Base-by-base conservation (phyloP, 148 eudicot genomes). In the Nepenthes gracilis region DNA sequence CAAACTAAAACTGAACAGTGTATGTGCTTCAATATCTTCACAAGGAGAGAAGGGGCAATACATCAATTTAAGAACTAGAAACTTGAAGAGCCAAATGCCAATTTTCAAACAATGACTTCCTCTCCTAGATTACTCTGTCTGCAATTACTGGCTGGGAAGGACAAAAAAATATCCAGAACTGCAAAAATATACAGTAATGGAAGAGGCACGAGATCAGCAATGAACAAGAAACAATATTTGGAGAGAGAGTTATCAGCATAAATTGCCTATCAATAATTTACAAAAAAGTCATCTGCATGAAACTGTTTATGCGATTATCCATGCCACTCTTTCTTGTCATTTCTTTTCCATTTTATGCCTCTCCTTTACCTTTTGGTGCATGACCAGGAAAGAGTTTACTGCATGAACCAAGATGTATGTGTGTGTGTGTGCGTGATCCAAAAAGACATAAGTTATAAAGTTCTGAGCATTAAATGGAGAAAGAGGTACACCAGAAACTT, bases 101-200 rank as follows among this genome's bases (percentile, higher is more conserved):
- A 58, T 81, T 92, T 74, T 92, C 96, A 64, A 92, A 57, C 54
- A 92, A 69, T 2, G 97, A 86, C 73, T 75, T 92, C 83, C 94
- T 83, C 69, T 85, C 96, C 71, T 92, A 88, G 62, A 83, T 86
- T 48, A 92, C 97, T 76, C 96, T 78, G 23, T 81, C 90, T 50
- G 96, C 86, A 80, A 88, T 88, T 62, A 85, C 94, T 1, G 97
- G 96, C 64, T 77, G 79, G 7, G 96, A 85, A 49, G 97, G 96
- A 32, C 97, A 76, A 92, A 92, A 69, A 92, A 92, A 9, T 88
- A 81, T 36, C 97, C 97, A 70, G 65, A 92, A 60, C 97, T 92
- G 90, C 83, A 83, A 56, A 61, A 60, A 43, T 48, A 62, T 1
- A 6, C 23, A 50, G 1, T 38, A 37, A 34, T 47, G 13, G 2